Conservation (phyloP, 169 alveolate species). For the Toxoplasma gondii region DNA sequence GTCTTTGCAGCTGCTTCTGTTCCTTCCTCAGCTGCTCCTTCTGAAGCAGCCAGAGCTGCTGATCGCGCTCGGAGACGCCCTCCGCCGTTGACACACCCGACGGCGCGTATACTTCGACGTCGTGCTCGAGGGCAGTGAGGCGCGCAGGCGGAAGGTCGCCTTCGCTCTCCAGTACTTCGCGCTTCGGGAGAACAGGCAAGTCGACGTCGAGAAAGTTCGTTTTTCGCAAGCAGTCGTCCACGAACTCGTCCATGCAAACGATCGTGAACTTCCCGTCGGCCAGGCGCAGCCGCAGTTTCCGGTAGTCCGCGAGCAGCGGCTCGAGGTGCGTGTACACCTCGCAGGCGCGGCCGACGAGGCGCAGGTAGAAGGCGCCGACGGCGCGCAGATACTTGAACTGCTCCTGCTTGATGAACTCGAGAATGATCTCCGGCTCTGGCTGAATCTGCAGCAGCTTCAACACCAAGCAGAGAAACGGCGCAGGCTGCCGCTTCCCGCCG, state of each 20-base stretch:
- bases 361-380: constrained; percentile 93
- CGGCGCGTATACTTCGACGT: neutral
- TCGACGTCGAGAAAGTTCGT: constrained; percentile 91
- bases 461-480: constrained; percentile 94
- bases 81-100: neutral
- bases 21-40: constrained; percentile 23
- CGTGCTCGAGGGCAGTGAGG: constrained; percentile 35
- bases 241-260: constrained; percentile 96
- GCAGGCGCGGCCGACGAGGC: constrained; percentile 80
- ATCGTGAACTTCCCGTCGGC: constrained; percentile 86
- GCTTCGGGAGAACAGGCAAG: constrained; percentile 92
- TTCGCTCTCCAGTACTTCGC: constrained; percentile 89
- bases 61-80: constrained; percentile 31
- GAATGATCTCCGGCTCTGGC: constrained; percentile 94
- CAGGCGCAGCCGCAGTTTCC: constrained; percentile 92
- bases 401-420: constrained; percentile 93
- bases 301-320: constrained; percentile 95
- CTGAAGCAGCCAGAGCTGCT: constrained; percentile 39
- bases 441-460: constrained; percentile 96
- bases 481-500: constrained; percentile 96
- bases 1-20: constrained; percentile 37
- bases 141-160: constrained; percentile 73
- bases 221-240: constrained; percentile 92
- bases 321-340: constrained; percentile 88
- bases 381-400: constrained; percentile 97